Percentiles rank a stretch among this genome's conserved stretches.
These are phyloP conservation scores for Cercospora sp. DNA, from an alignment of 2,329 filamentous ascomycete species.

Conservation along the genomic window DNA sequence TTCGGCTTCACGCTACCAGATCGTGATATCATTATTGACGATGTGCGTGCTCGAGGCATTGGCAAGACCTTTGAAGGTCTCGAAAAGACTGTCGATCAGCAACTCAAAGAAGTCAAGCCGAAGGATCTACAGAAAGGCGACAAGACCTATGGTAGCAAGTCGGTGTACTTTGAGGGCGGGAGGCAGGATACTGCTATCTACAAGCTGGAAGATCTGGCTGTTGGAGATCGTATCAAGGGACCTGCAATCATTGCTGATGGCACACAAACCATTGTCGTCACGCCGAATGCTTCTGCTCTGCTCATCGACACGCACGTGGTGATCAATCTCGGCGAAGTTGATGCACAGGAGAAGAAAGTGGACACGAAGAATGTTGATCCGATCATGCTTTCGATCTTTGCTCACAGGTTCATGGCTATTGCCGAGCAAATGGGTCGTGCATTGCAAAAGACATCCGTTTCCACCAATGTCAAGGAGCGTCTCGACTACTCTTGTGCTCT, in stretches of 20 bases:
- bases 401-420: slow-evolving; percentile 81
- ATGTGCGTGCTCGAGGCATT: slow-evolving; percentile 83
- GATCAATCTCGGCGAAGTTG: slow-evolving; percentile 69
- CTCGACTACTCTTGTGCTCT: slow-evolving; percentile 82
- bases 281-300: slow-evolving; percentile 72
- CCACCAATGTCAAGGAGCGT: slow-evolving; percentile 78
- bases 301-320: slow-evolving; percentile 85
- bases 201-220: slow-evolving; percentile 70
- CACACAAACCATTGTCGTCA: slow-evolving; percentile 89
- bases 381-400: slow-evolving; percentile 75
- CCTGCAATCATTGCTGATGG: slow-evolving; percentile 85
- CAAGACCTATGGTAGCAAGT: slow-evolving; percentile 64
- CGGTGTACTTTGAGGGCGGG: slow-evolving; percentile 84
- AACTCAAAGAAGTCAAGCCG: slow-evolving; percentile 68
- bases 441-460: slow-evolving; percentile 76
- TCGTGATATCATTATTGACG: slow-evolving; percentile 84
- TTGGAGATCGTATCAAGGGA: slow-evolving; percentile 72
- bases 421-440: slow-evolving; percentile 81
- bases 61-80: slow-evolving; percentile 81
- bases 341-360: slow-evolving; percentile 48
- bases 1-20: slow-evolving; percentile 88
- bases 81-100: slow-evolving; percentile 80
- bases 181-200: slow-evolving; percentile 77
- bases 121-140: slow-evolving; percentile 57
- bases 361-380: slow-evolving; percentile 65